phyloP scores from a whole-genome alignment of 1,284 basidiomycete genomes.

The Apiotrichum mycotoxinovorans region DNA sequence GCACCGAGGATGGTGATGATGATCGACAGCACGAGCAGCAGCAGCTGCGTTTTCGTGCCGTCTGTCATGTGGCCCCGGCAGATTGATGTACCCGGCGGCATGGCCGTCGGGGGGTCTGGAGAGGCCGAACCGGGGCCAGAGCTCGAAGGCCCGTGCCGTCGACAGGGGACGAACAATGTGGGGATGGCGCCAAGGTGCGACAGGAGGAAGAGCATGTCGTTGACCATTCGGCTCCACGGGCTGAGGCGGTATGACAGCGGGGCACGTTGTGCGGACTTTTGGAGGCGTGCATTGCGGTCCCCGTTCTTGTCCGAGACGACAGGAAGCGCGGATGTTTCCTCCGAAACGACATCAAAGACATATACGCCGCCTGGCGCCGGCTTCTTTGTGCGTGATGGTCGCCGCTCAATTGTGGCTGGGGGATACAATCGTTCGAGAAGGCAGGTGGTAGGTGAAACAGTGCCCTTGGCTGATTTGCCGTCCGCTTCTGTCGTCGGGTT shows the following conservation, averaged over 20 bases:
- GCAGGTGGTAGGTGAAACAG: background rate
- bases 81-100: background rate
- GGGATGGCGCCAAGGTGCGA: background rate
- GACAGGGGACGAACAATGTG: conserved; percentile 3
- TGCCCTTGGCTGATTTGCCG: background rate
- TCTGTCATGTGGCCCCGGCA: conserved; percentile 1
- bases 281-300: background rate
- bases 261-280: background rate
- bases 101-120: background rate
- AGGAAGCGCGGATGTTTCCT: background rate
- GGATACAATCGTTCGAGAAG: background rate
- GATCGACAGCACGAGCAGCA: background rate
- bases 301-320: background rate
- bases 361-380: conserved; percentile 1
- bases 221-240: background rate
- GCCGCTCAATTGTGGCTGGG: background rate
- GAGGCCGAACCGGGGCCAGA: background rate
- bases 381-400: background rate
- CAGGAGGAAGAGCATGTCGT: background rate
- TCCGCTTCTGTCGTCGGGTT: background rate
- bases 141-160: background rate
- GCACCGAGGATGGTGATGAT: background rate
- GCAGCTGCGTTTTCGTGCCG: background rate
- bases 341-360: conserved; percentile 2
- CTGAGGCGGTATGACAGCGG: background rate